These are phyloP conservation scores for Nannochloropsis gaditana DNA, from an alignment of 108 stramenopile species.

Conservation along the genomic window DNA sequence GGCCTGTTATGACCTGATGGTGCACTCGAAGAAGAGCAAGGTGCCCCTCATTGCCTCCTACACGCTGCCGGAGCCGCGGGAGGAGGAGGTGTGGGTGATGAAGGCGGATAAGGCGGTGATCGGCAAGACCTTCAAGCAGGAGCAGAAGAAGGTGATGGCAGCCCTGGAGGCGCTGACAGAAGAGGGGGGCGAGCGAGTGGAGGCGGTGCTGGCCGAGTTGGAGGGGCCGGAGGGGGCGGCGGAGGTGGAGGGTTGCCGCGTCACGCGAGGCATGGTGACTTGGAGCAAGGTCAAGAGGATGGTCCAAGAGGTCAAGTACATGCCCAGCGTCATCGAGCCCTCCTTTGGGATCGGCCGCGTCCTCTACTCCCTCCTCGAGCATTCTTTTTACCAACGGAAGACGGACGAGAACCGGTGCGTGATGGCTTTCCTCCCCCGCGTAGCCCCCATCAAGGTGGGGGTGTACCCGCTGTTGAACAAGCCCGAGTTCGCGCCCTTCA, in stretches of 20 bases:
- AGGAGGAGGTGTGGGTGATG: conserved; percentile 74
- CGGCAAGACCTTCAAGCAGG: conserved; percentile 80
- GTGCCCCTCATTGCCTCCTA: conserved; percentile 84
- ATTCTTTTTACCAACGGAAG: conserved; percentile 90
- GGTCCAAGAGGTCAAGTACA: conserved; percentile 91
- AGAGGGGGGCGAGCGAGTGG: conserved; percentile 70
- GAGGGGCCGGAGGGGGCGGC: conserved; percentile 71
- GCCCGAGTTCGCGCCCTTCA: conserved; percentile 31
- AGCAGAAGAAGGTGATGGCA: conserved; percentile 77
- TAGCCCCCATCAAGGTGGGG: conserved; percentile 96
- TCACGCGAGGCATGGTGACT: conserved; percentile 83
- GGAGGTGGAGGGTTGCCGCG: conserved; percentile 68
- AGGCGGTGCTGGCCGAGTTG: conserved; percentile 75
- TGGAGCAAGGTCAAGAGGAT: conserved; percentile 73
- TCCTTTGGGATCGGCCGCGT: conserved; percentile 99
- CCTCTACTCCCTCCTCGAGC: conserved; percentile 93
- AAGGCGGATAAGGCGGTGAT: conserved; percentile 75
- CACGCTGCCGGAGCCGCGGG: conserved; percentile 64
- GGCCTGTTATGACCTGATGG: conserved; percentile 92
- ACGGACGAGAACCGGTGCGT: conserved; percentile 88
- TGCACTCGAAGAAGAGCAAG: conserved; percentile 86
- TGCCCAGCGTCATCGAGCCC: conserved; percentile 97
- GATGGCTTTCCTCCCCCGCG: conserved; percentile 89
- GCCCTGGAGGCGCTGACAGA: conserved; percentile 86
- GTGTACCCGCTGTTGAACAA: conserved; percentile 64